Percentiles rank a stretch among this genome's conserved stretches.
Evolutionary conservation across 2,329 filamentous ascomycete species (phyloP).

Genomic region (Fusarium sp.): DNA sequence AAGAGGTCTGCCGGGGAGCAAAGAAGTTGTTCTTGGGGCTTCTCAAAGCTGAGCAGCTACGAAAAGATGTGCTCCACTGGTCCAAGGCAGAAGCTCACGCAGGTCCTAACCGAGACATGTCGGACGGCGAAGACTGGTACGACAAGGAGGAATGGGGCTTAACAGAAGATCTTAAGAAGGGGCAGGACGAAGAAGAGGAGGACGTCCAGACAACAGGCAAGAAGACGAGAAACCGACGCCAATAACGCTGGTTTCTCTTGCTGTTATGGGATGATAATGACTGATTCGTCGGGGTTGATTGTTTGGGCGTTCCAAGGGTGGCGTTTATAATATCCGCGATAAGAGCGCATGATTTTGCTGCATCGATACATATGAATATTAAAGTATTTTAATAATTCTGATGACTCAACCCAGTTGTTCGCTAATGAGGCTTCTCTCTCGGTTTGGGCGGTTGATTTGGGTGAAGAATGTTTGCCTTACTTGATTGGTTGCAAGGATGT

Average conservation of each 20-base stretch:
- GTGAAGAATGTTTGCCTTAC: conserved; percentile 7
- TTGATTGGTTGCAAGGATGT: conserved; percentile 26
- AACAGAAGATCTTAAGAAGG: conserved; percentile 81
- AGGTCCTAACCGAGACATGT: conserved; percentile 77
- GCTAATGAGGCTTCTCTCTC: neutral
- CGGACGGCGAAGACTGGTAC: conserved; percentile 91
- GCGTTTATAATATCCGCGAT: conserved; percentile 35
- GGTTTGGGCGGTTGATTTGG: neutral
- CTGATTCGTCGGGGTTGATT: conserved; percentile 33
- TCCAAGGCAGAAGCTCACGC: conserved; percentile 81
- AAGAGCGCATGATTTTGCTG: conserved; percentile 26
- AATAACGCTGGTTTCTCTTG: conserved; percentile 19
- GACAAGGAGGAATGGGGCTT: conserved; percentile 84
- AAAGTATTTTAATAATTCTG: conserved; percentile 13
- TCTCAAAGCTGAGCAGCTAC: conserved; percentile 77
- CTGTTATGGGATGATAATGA: conserved; percentile 44
- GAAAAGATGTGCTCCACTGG: conserved; percentile 79
- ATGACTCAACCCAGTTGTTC: neutral
- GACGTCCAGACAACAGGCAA: conserved; percentile 70
- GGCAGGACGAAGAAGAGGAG: conserved; percentile 85
- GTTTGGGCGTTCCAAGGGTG: conserved; percentile 38
- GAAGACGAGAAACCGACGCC: conserved; percentile 69
- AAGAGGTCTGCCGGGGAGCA: conserved; percentile 81
- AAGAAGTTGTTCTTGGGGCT: conserved; percentile 77
- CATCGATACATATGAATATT: conserved; percentile 26